Percentiles rank a stretch among this genome's conserved stretches.
phyloP scores from a whole-genome alignment of 345 rosid genomes.

The Eucalyptus decipiens region DNA sequence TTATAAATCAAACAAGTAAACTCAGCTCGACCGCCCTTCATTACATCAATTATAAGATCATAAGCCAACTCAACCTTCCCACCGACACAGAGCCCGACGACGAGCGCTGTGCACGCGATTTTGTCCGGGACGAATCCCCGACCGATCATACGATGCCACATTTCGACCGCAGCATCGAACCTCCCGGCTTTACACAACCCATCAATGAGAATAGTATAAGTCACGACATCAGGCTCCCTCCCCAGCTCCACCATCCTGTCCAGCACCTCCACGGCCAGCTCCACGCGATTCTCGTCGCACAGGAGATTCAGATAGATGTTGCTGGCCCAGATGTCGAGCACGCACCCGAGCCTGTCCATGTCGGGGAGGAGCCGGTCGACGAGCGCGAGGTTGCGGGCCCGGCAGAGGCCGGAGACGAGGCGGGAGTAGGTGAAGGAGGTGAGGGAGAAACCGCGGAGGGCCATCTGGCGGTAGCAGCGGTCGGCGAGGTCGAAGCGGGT shows the following conservation, averaged over 20 bases:
- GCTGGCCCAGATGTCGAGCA: conserved; percentile 83
- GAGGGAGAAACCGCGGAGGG: conserved; percentile 62
- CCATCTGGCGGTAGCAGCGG: conserved; percentile 45
- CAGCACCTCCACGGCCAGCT: conserved; percentile 51
- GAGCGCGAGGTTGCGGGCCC: conserved; percentile 37
- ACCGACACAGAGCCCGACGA: conserved; percentile 51
- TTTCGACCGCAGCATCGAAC: conserved; percentile 34
- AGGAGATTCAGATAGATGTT: conserved; percentile 66
- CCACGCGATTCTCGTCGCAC: conserved; percentile 37
- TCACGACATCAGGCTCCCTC: conserved; percentile 77
- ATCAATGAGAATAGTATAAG: conserved; percentile 62
- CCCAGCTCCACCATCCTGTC: conserved; percentile 45
- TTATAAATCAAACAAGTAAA: conserved; percentile 55
- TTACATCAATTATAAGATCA: conserved; percentile 58
- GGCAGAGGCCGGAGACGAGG: conserved; percentile 78
- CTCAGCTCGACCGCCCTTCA: conserved; percentile 44
- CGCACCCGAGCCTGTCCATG: conserved; percentile 53
- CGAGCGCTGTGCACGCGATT: conserved; percentile 51
- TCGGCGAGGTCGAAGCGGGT: conserved; percentile 68
- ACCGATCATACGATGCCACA: conserved; percentile 63
- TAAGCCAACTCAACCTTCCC: conserved; percentile 87
- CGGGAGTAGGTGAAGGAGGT: conserved; percentile 85
- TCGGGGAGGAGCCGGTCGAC: conserved; percentile 46
- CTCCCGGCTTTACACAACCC: conserved; percentile 51
- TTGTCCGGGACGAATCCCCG: conserved; percentile 55